Evolutionary conservation across 192 early-diverging fungal species (phyloP).

Genomic region (Coemansia sp.): DNA sequence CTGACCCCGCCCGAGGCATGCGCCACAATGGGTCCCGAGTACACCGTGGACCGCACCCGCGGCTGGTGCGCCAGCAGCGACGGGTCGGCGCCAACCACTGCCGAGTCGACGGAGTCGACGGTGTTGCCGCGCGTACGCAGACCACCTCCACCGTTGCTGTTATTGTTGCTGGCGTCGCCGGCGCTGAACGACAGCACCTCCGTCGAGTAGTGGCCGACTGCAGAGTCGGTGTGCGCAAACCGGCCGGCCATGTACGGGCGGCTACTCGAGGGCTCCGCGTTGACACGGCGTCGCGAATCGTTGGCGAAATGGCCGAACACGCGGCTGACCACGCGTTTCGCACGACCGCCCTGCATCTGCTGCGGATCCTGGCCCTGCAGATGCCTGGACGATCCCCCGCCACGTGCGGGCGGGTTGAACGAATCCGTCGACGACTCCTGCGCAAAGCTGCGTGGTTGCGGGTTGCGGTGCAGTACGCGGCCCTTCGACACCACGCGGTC

Average conservation of each 20-base stretch:
- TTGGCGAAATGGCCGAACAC: slow-evolving; percentile 32
- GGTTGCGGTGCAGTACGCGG: slow-evolving; percentile 35
- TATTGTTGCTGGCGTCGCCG: background rate
- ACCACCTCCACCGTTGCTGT: background rate
- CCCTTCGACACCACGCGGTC: slow-evolving; percentile 35
- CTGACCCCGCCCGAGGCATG: slow-evolving; percentile 47
- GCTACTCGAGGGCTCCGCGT: background rate
- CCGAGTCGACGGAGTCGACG: slow-evolving; percentile 22
- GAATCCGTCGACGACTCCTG: slow-evolving; percentile 26
- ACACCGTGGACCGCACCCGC: slow-evolving; percentile 43
- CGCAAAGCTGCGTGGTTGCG: slow-evolving; percentile 9
- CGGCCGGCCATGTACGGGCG: slow-evolving; percentile 40
- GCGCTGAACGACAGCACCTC: slow-evolving; percentile 38
- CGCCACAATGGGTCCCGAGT: slow-evolving; percentile 42
- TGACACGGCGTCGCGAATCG: slow-evolving; percentile 9
- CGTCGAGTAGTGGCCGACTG: slow-evolving; percentile 38
- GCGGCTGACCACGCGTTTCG: slow-evolving; percentile 45
- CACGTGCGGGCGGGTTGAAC: background rate
- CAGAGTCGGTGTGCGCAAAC: slow-evolving; percentile 44
- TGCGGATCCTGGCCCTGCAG: background rate
- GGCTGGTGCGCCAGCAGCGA: slow-evolving; percentile 8
- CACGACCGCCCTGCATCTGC: slow-evolving; percentile 18
- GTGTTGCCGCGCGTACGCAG: slow-evolving; percentile 26
- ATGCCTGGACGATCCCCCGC: background rate
- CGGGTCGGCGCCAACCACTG: slow-evolving; percentile 3